Evolutionary conservation across 306 rosid genomes (phyloP).

Genomic region (Pyrus pyrifolia): DNA sequence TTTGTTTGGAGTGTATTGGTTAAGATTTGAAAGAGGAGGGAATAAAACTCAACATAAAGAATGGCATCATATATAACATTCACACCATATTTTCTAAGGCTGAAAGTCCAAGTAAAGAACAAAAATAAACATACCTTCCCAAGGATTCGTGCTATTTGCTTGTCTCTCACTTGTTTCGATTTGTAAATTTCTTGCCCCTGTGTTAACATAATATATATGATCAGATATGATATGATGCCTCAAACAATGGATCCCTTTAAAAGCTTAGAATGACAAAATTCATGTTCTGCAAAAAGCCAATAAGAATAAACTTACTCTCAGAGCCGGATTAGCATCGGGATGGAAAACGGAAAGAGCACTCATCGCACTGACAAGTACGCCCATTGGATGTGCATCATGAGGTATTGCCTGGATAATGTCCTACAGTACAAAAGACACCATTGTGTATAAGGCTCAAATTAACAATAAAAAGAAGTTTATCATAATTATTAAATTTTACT

Average conservation of each 20-base stretch:
- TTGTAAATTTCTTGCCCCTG: slow-evolving; percentile 78
- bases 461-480: not conserved
- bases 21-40: not conserved
- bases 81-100: not conserved
- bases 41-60: not conserved
- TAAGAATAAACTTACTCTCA: slow-evolving; percentile 43
- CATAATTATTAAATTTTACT: not conserved
- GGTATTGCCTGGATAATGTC: slow-evolving; percentile 86
- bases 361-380: slow-evolving; percentile 77
- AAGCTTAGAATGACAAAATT: not conserved
- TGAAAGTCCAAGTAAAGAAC: not conserved
- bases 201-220: slow-evolving; percentile 5
- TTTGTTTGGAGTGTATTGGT: not conserved
- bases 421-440: slow-evolving; percentile 34
- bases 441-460: not conserved
- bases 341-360: slow-evolving; percentile 84
- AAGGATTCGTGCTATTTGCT: slow-evolving; percentile 74
- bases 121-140: slow-evolving; percentile 58
- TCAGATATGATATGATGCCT: not conserved
- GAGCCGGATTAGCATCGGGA: slow-evolving; percentile 93
- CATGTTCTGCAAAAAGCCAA: not conserved
- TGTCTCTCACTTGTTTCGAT: slow-evolving; percentile 83
- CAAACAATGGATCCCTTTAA: not conserved
- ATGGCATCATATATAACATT: not conserved
- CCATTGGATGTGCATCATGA: slow-evolving; percentile 98